Conservation (phyloP, 495 filamentous ascomycete species). For the Podospora australis region DNA sequence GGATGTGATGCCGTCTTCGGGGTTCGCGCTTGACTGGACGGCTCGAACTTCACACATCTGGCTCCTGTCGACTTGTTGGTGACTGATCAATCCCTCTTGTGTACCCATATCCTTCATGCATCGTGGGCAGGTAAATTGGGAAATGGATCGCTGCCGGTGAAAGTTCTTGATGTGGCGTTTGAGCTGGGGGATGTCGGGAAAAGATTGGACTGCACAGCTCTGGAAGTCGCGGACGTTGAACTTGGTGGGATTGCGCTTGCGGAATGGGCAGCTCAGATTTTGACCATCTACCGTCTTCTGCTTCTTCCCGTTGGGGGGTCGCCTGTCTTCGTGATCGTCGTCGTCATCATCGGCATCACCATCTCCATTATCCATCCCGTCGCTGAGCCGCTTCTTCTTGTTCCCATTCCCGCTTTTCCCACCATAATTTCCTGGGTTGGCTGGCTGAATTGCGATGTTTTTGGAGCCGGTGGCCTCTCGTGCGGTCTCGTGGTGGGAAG, state of each 20-base stretch:
- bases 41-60: slow-evolving; percentile 16
- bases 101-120: slow-evolving; percentile 16
- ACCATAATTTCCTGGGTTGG: not conserved
- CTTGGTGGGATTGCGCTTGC: slow-evolving; percentile 32
- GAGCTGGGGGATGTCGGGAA: slow-evolving; percentile 21
- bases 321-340: slow-evolving; percentile 1
- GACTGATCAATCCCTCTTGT: slow-evolving; percentile 12
- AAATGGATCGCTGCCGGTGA: slow-evolving; percentile 13
- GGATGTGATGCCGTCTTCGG: slow-evolving; percentile 26
- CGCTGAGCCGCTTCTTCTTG: slow-evolving; percentile 6
- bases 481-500: slow-evolving; percentile 4
- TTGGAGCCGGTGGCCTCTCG: not conserved
- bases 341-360: not conserved
- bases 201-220: slow-evolving; percentile 23
- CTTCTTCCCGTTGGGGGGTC: slow-evolving; percentile 13
- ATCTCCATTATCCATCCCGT: not conserved
- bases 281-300: slow-evolving; percentile 6
- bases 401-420: not conserved
- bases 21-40: slow-evolving; percentile 11
- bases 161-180: slow-evolving; percentile 29
- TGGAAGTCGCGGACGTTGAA: slow-evolving; percentile 32
- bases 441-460: slow-evolving; percentile 1
- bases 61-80: slow-evolving; percentile 9
- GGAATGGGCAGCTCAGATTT: slow-evolving; percentile 29
- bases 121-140: slow-evolving; percentile 17